A percentile compares a stretch with the other conserved stretches of the same genome.
These are phyloP conservation scores for Euphrasia arctica DNA, from an alignment of 305 asterid genomes.

Conservation along the genomic window DNA sequence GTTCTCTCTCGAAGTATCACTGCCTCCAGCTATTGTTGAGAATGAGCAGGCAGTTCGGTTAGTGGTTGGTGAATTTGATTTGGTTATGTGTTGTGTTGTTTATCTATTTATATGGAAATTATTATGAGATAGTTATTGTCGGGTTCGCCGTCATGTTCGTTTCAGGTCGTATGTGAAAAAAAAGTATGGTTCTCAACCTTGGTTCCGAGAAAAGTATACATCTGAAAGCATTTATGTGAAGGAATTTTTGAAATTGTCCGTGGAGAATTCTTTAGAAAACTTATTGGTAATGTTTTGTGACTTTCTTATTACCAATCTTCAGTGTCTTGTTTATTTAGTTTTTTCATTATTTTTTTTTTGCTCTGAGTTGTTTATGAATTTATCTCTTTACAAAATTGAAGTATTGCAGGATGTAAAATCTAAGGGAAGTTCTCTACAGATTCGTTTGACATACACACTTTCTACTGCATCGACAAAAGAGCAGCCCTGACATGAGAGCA, in stretches of 20 bases:
- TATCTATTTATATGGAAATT: constrained; percentile 5
- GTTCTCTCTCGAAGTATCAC: constrained; percentile 69
- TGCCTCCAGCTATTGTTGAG: constrained; percentile 56
- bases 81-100: constrained; percentile 1
- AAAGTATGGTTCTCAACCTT: constrained; percentile 55
- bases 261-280: constrained; percentile 50
- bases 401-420: constrained; percentile 62
- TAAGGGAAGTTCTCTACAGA: constrained; percentile 45
- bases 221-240: constrained; percentile 42
- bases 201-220: constrained; percentile 47
- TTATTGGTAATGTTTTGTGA: constrained; percentile 48
- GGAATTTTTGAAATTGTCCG: constrained; percentile 62
- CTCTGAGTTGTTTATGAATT: not conserved
- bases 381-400: constrained; percentile 15
- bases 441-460: constrained; percentile 57
- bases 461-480: constrained; percentile 41
- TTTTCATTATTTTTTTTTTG: not conserved
- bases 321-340: not conserved
- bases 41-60: constrained; percentile 71
- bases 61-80: constrained; percentile 29
- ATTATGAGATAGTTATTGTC: not conserved
- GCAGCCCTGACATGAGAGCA: constrained; percentile 34
- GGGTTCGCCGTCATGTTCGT: constrained; percentile 18
- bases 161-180: constrained; percentile 60
- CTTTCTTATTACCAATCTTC: not conserved